phyloP scores from a whole-genome alignment of 2,329 filamentous ascomycete species.

The Penicillium hesseltinei region DNA sequence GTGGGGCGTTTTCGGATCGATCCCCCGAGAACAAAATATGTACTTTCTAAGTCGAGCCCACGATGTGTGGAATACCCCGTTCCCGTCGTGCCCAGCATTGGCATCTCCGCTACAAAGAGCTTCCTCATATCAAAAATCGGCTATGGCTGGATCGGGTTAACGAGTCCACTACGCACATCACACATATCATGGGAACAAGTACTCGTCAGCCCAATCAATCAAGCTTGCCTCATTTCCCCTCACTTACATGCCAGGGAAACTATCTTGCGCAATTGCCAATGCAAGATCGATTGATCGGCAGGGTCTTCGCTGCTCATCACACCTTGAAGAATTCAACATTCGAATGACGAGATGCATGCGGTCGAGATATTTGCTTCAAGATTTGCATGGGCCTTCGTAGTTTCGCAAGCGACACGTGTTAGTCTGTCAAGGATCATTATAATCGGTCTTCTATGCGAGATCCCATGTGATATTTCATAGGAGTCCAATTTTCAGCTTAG shows the following conservation, averaged over 20 bases:
- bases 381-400: background rate
- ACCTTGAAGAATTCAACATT: background rate
- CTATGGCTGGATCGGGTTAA: background rate
- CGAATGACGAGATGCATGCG: constrained; percentile 1
- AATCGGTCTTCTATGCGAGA: constrained; percentile 7
- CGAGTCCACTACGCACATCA: background rate
- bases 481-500: constrained; percentile 3
- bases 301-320: background rate
- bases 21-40: constrained; percentile 2
- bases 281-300: constrained; percentile 8
- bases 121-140: background rate
- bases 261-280: background rate
- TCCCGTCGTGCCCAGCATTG: constrained; percentile 1
- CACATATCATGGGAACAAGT: constrained; percentile 1
- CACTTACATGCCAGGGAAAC: background rate
- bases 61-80: constrained; percentile 1
- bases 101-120: background rate
- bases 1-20: constrained; percentile 5
- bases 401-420: background rate
- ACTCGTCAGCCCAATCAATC: background rate
- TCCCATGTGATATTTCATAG: constrained; percentile 2
- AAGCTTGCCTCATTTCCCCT: background rate
- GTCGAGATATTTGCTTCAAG: background rate
- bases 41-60: background rate
- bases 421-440: background rate